Evolutionary conservation across 2,329 filamentous ascomycete genomes (phyloP), one percentile per base, ranked within the genome.

Genomic region (Colletotrichum graminicola): DNA sequence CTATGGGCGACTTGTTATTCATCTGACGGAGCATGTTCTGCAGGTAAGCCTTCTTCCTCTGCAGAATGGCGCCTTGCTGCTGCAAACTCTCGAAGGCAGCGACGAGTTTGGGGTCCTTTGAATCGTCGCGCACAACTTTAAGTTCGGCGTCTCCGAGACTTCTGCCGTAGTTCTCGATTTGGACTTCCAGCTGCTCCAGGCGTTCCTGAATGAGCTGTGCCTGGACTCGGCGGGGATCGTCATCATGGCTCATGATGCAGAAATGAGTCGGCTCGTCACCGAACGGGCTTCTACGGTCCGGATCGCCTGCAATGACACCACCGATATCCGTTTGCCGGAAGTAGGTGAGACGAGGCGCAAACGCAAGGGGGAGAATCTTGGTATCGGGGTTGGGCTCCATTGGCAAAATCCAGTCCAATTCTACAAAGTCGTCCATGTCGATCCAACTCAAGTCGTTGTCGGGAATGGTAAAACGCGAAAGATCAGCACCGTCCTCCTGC

Each of bases 361-460:
- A 98, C 0, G 93, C 95, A 11, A 99, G 87, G 0, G 97, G 97
- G 65, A 99, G 82, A 56, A 99, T 99, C 80, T 96, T 95, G 0
- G 95, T 98, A 75, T 97, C 92, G 0, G 95, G 95, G 75, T 97
- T 97, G 41, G 92, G 90, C 78, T 97, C 94, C 18, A 94, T 92
- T 0, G 95, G 95, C 32, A 98, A 83, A 65, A 97, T 95, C 95
- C 95, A 98, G 79, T 98, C 97, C 29, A 99, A 84, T 80, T 99
- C 96, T 39, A 99, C 95, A 81, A 99, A 99, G 79, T 99, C 96
- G 78, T 99, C 96, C 94, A 99, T 98, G 78, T 99, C 96, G 73
- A 99, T 95, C 96, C 96, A 99, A 66, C 92, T 94, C 75, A 94
- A 91, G 77, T 99, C 96, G 66, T 97, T 93, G 79, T 99, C 96